phyloP scores from a whole-genome alignment of 352 stramenopile genomes.

The Globisporangium sylvaticum region DNA sequence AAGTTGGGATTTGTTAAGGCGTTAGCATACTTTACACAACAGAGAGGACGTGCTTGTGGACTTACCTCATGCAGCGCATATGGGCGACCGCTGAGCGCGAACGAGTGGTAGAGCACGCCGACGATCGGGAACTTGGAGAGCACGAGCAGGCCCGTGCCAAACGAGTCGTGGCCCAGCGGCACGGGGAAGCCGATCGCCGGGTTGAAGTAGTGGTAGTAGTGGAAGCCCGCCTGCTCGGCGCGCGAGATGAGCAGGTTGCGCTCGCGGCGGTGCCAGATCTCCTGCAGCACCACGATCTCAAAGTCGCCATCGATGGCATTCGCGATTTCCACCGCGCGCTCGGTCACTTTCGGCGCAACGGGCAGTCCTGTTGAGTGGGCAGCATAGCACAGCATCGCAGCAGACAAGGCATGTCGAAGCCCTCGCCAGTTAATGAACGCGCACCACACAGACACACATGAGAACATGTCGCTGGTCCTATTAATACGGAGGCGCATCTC shows the following conservation, averaged over 20 bases:
- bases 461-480: constrained; percentile 1
- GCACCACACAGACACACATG: background rate
- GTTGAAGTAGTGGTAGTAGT: constrained; percentile 86
- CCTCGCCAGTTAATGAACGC: background rate
- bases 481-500: background rate
- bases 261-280: constrained; percentile 81
- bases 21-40: background rate
- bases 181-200: constrained; percentile 72
- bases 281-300: constrained; percentile 80
- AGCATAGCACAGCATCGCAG: background rate
- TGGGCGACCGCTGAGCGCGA: constrained; percentile 67
- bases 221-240: constrained; percentile 51
- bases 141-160: constrained; percentile 73
- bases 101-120: constrained; percentile 66
- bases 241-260: constrained; percentile 64
- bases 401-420: background rate
- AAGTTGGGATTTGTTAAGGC: background rate
- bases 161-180: constrained; percentile 62
- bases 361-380: constrained; percentile 39
- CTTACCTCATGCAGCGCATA: constrained; percentile 65
- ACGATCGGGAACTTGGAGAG: constrained; percentile 69
- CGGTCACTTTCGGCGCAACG: constrained; percentile 59
- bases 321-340: constrained; percentile 62
- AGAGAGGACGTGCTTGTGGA: background rate
- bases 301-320: constrained; percentile 57